These are phyloP conservation scores for Globisporangium paddicum DNA, from an alignment of 352 stramenopile genomes.

Conservation along the genomic window DNA sequence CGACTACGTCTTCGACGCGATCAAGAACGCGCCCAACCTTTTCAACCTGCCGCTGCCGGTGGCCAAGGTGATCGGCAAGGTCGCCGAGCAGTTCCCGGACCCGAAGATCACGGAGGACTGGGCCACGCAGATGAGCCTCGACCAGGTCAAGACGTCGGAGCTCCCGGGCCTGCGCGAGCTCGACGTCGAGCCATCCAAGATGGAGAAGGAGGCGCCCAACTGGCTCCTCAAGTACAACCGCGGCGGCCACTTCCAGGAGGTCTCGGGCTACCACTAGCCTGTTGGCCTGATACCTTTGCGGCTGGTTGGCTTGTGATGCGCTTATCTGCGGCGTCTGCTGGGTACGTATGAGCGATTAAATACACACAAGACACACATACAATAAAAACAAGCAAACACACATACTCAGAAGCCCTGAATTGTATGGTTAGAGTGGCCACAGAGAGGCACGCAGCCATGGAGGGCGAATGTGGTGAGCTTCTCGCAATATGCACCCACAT, in stretches of 20 bases:
- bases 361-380: slow-evolving; percentile 4
- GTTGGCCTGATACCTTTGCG: no score
- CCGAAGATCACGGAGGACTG: slow-evolving; percentile 80
- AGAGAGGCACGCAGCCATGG: not conserved
- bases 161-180: slow-evolving; percentile 76
- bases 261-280: slow-evolving; percentile 81
- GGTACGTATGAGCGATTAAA: slow-evolving; percentile 10
- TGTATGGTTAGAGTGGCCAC: no score
- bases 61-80: slow-evolving; percentile 72
- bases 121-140: slow-evolving; percentile 68
- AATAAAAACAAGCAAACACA: slow-evolving; percentile 8
- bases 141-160: slow-evolving; percentile 82
- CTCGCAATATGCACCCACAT: not conserved
- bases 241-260: slow-evolving; percentile 93
- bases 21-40: slow-evolving; percentile 64
- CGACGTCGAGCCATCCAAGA: slow-evolving; percentile 85
- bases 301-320: not conserved
- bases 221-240: slow-evolving; percentile 95
- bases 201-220: slow-evolving; percentile 94
- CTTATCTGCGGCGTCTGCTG: not conserved
- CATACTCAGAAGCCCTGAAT: not conserved
- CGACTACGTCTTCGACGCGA: slow-evolving; percentile 94
- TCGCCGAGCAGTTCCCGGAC: slow-evolving; percentile 80
- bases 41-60: slow-evolving; percentile 80
- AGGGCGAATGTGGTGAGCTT: no score